Percentiles rank a stretch among this genome's conserved stretches.
Evolutionary conservation across 2,329 filamentous ascomycete species (phyloP).

Genomic region (Diaporthe eres): DNA sequence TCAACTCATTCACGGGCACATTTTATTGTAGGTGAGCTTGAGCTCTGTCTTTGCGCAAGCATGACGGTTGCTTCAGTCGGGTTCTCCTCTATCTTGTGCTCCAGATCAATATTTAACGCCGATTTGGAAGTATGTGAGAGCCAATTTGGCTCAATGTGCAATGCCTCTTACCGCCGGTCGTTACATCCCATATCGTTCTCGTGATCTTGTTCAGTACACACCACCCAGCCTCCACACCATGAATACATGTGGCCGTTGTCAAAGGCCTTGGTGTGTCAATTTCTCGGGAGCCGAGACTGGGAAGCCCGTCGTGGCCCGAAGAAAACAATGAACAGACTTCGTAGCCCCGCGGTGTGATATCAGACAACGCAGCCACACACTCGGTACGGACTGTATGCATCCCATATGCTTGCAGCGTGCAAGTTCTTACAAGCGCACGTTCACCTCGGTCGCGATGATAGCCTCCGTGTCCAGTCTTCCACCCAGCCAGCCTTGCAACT

Average conservation of each 20-base stretch:
- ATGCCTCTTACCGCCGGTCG: conserved; percentile 82
- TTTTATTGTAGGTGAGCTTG: conserved; percentile 82
- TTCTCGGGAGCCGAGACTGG: background rate
- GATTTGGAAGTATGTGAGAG: conserved; percentile 81
- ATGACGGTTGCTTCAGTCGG: conserved; percentile 65
- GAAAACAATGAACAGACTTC: background rate
- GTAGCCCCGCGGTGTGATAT: background rate
- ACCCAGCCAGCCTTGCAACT: background rate
- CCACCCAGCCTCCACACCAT: background rate
- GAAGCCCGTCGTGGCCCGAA: no score
- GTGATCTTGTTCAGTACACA: background rate
- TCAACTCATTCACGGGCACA: conserved; percentile 76
- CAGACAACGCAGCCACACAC: background rate
- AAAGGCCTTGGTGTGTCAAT: no score
- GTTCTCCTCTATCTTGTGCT: conserved; percentile 82
- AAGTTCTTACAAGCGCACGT: background rate
- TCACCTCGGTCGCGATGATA: background rate
- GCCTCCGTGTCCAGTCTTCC: background rate
- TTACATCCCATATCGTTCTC: conserved; percentile 63
- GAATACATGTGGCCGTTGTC: background rate
- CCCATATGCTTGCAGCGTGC: background rate
- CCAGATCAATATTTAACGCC: conserved; percentile 74
- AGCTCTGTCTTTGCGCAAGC: conserved; percentile 57
- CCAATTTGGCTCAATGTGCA: conserved; percentile 69
- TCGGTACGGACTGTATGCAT: background rate